Conservation (phyloP, 352 stramenopile genomes). For the Blastocystis sp. region DNA sequence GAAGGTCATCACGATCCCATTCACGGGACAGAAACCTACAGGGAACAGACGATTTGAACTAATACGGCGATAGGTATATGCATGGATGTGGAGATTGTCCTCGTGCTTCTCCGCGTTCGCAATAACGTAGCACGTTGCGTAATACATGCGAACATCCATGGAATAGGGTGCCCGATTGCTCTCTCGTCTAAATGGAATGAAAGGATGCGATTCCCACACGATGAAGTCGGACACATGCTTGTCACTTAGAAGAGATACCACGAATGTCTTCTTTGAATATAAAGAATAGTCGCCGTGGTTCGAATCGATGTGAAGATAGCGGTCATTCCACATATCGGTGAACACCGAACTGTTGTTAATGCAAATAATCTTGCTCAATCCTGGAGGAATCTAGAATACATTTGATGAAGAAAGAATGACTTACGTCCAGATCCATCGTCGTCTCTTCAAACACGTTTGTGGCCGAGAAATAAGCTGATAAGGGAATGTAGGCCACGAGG, state of each 20-base stretch:
- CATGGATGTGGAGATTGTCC: background rate
- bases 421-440: background rate
- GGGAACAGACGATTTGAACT: background rate
- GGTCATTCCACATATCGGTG: conserved; percentile 58
- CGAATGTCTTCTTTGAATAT: conserved; percentile 51
- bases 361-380: conserved; percentile 13
- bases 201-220: background rate
- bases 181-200: background rate
- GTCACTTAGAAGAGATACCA: conserved; percentile 12
- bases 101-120: background rate
- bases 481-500: conserved; percentile 10
- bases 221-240: conserved; percentile 32
- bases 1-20: conserved; percentile 20
- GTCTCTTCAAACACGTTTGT: background rate
- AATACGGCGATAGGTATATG: background rate
- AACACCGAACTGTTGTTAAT: conserved; percentile 60
- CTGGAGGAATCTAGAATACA: background rate
- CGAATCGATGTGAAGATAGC: conserved; percentile 43
- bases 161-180: background rate
- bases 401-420: background rate
- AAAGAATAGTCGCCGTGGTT: background rate
- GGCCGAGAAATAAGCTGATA: conserved; percentile 42
- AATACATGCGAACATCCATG: conserved; percentile 43
- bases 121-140: conserved; percentile 46
- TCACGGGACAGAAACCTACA: conserved; percentile 36